Evolutionary conservation across 768 basidiomycete species (phyloP), one percentile per base, ranked within the genome.

Genomic region (Artomyces pyxidatus): DNA sequence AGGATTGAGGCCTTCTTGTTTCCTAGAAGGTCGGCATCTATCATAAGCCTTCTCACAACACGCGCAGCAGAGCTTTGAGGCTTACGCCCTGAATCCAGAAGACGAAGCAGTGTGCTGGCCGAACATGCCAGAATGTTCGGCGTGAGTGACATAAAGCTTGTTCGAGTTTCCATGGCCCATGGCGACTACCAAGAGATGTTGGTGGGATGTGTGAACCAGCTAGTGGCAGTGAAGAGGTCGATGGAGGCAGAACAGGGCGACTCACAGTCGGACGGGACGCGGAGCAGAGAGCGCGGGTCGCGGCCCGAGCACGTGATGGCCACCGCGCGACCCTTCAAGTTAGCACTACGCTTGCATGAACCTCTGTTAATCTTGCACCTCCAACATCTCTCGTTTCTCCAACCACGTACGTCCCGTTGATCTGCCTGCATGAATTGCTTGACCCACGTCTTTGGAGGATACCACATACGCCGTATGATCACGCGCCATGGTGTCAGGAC

Each of bases 151-250:
- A 63, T 92, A 92, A 25, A 92, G 68, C 65, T 90, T 90, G 74
- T 85, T 74, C 27, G 84, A 85, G 61, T 87, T 88, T 63, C 88
- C 88, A 71, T 91, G 88, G 43, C 88, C 86, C 86, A 88, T 88
- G 50, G 45, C 27, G 42, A 39, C 23, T 29, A 28, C 35, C 6
- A 37, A 17, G 16, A 19, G 25, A 37, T 4, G n/a, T n/a, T n/a
- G n/a, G n/a, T n/a, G n/a, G n/a, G n/a, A n/a, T n/a, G n/a, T n/a
- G n/a, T n/a, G n/a, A n/a, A 30, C 23, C 11, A 32, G 17, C 12
- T 35, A 14, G 32, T 35, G 32, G 12, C 32, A 35, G 32, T 16
- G n/a, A n/a, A n/a, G n/a, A n/a, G n/a, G n/a, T n/a, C n/a, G n/a
- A n/a, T n/a, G n/a, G n/a, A n/a, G n/a, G n/a, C n/a, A n/a, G n/a